Evolutionary conservation across 352 stramenopile genomes (phyloP), one percentile per base, ranked within the genome.

Genomic region (Globisporangium alternatum): DNA sequence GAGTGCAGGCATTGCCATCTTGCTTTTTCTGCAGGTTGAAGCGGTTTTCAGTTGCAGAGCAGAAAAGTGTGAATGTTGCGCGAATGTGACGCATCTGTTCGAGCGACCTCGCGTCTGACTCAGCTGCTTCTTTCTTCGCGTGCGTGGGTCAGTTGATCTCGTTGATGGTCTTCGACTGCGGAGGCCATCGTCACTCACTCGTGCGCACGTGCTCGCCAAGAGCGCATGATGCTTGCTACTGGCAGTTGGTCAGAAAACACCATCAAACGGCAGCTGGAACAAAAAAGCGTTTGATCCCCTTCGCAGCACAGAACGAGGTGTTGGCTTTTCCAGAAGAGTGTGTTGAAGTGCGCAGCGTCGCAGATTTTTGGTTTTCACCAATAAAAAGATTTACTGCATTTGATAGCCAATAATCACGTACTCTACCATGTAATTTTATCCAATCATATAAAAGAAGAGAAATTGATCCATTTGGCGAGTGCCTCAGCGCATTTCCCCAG

Each of bases 311-410:
- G 33, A 39, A 39, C 33, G 10, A 39, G 33, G 25, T 31, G 28
- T 39, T 58, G 41, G 28, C 30, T 62, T 31, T 51, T 41, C 22
- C 3, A 45, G 21, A 60, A 60, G 41, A 39, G 43, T 33, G 8
- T 35, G 51, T 41, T 56, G 51, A 56, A 56, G 51, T 64, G 51
- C 66, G 60, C 72, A 66, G 59, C 69, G 71, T 80, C 74, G 71
- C 74, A 81, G 69, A 57, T 74, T 70, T 66, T 5, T 3, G n/a
- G n/a, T 47, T 31, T 59, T 21, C n/a, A 28, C 69, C 63, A 79
- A 72, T 72, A 21, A 59, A 0, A 54, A 13, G 5, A 8, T 7
- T 12, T 48, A 43, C 0, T 43, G 2, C 17, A 7, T 28, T 31
- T 28, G 39, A 17, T 21, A 31, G 43, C 54, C 39, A 47, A 53